phyloP scores from a whole-genome alignment of 2,329 filamentous ascomycete genomes.

The Daldinia sp. region DNA sequence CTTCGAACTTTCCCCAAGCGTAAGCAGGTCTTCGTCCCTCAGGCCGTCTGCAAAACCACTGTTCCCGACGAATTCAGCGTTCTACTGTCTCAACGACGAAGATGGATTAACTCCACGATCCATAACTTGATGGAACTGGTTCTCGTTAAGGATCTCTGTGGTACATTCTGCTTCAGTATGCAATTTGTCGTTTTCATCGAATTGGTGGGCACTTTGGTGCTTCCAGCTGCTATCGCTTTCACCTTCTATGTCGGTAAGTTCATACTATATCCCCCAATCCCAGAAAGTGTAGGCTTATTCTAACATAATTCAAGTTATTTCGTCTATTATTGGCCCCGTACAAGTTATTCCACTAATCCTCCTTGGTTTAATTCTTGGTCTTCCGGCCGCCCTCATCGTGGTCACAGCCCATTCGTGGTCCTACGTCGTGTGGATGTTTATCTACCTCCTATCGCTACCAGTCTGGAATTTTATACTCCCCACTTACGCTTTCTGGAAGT shows the following conservation, averaged over 20 bases:
- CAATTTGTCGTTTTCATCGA: slow-evolving; percentile 98
- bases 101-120: slow-evolving; percentile 99
- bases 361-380: slow-evolving; percentile 88
- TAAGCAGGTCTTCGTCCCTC: slow-evolving; percentile 98
- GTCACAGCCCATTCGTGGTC: slow-evolving; percentile 92
- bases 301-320: slow-evolving; percentile 72
- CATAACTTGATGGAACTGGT: slow-evolving; percentile 99
- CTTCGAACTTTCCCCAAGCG: slow-evolving; percentile 98
- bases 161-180: slow-evolving; percentile 99
- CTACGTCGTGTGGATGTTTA: slow-evolving; percentile 96
- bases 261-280: not conserved
- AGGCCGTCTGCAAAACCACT: slow-evolving; percentile 98
- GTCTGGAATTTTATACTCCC: slow-evolving; percentile 98
- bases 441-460: slow-evolving; percentile 92
- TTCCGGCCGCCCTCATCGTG: slow-evolving; percentile 91
- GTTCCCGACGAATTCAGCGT: slow-evolving; percentile 95
- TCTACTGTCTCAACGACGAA: slow-evolving; percentile 90
- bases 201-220: slow-evolving; percentile 90
- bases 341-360: slow-evolving; percentile 93
- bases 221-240: slow-evolving; percentile 96
- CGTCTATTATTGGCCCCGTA: slow-evolving; percentile 82
- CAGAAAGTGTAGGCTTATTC: not conserved
- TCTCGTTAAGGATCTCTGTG: slow-evolving; percentile 93
- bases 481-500: slow-evolving; percentile 98
- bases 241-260: slow-evolving; percentile 93